A percentile compares a stretch with the other conserved stretches of the same genome.
phyloP scores from a whole-genome alignment of 139 green algal species.

The Nannochloris sp. region DNA sequence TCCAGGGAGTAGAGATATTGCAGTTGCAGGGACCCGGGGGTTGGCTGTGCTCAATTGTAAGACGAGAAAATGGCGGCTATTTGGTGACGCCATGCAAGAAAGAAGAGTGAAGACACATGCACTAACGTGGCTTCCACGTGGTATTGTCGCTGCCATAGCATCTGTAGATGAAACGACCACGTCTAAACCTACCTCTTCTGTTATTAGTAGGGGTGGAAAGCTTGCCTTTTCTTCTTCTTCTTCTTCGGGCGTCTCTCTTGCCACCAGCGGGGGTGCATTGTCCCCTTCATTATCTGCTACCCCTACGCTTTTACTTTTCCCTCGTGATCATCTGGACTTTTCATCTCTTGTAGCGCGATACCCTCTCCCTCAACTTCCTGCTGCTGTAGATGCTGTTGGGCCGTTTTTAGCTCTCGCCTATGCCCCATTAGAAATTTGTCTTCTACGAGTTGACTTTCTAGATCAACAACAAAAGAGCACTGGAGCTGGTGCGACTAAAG shows the following conservation, averaged over 20 bases:
- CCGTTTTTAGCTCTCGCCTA: conserved; percentile 55
- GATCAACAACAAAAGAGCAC: conserved; percentile 34
- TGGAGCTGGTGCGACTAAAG: conserved; percentile 21
- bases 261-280: not conserved
- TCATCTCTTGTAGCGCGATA: conserved; percentile 55
- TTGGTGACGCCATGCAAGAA: conserved; percentile 84
- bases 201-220: too few species aligned
- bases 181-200: not conserved
- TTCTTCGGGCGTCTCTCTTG: too few species aligned
- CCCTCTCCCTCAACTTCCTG: conserved; percentile 38
- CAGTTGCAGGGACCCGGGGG: conserved; percentile 68
- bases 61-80: conserved; percentile 63
- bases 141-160: conserved; percentile 28
- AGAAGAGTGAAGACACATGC: conserved; percentile 31
- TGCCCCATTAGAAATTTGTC: conserved; percentile 65
- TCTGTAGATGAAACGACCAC: not conserved
- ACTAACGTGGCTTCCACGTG: conserved; percentile 53
- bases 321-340: conserved; percentile 79
- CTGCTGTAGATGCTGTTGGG: conserved; percentile 74
- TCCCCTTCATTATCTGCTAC: conserved; percentile 1
- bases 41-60: conserved; percentile 68
- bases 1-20: conserved; percentile 64
- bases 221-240: too few species aligned
- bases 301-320: conserved; percentile 75
- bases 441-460: conserved; percentile 66